Evolutionary conservation across 495 filamentous ascomycete species (phyloP).

Genomic region (Neurospora cerealis): DNA sequence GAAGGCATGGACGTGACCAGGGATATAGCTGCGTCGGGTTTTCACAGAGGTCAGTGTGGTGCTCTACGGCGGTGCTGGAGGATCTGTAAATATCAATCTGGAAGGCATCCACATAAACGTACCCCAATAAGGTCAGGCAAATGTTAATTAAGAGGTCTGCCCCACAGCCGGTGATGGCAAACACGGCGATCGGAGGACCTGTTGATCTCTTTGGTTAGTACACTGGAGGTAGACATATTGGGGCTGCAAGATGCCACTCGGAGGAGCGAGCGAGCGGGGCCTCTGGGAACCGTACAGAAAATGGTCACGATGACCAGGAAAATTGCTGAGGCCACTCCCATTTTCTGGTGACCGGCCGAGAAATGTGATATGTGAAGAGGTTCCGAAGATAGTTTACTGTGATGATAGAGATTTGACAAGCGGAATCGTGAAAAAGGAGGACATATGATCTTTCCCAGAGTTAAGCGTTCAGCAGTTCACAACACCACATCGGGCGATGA

Average conservation of each 20-base stretch:
- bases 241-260: not conserved
- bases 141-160: constrained; percentile 86
- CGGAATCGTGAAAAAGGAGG: not conserved
- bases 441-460: not conserved
- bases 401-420: too few relatives aligned
- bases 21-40: constrained; percentile 47
- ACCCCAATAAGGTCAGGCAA: constrained; percentile 57
- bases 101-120: constrained; percentile 3
- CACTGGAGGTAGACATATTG: not conserved
- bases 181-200: constrained; percentile 37
- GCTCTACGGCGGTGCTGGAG: not conserved
- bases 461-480: not conserved
- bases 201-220: constrained; percentile 1
- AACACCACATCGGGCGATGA: constrained; percentile 1
- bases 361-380: not conserved
- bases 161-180: constrained; percentile 43
- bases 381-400: not conserved
- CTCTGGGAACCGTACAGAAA: constrained; percentile 29
- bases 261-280: constrained; percentile 1
- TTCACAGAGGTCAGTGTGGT: not conserved
- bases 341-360: constrained; percentile 9
- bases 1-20: constrained; percentile 82
- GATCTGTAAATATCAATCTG: not conserved
- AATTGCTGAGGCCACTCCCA: constrained; percentile 45
- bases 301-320: constrained; percentile 48